Base-by-base conservation (phyloP, 2,329 filamentous ascomycete species). In the Colletotrichum chlorophyti region DNA sequence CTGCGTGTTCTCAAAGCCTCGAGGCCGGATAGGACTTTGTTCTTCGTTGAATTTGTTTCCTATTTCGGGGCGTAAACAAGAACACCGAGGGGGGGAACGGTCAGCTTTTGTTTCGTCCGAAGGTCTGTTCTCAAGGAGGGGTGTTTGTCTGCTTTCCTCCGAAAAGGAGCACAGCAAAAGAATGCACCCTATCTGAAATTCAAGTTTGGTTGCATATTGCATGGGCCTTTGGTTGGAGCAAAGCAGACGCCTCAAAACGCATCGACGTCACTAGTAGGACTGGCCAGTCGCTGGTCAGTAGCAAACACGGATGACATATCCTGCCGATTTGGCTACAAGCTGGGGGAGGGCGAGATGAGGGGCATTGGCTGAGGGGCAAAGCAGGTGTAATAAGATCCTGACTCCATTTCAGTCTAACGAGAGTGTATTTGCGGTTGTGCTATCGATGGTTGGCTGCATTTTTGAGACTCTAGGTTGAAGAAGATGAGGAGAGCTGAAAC, bases 51-150 rank as follows among this genome's bases (percentile, higher is more conserved):
- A 17, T 45, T n/a, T 32, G 8, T 46, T 42, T 47, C 24, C 17
- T 19, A n/a, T 34, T 17, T 6, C 7, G 14, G 12, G 19, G 3
- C 21, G 9, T 14, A 11, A 12, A 37, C n/a, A 31, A 12, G 27
- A n/a, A n/a, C n/a, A n/a, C n/a, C n/a, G n/a, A n/a, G n/a, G n/a
- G 31, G 49, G 50, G 42, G 29, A 6, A 29, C 27, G 9, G 34
- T 6, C 41, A 42, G 54, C 21, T 48, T 49, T 48, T 54, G 50
- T 59, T 59, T 59, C 55, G 50, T 59, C 55, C 38, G 55, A 54
- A 48, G 50, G 50, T 21, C 42, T 21, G 55, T 59, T 48, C 50
- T 31, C 50, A 15, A 31, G 10, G 23, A 24, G 49, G 41, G 27
- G 11, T 11, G 21, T 41, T 24, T 23, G 12, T 21, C 31, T 17